Evolutionary conservation across 371 early-diverging fungal species (phyloP), one percentile per base, ranked within the genome.

Genomic region (Dentiscutata heterogama): DNA sequence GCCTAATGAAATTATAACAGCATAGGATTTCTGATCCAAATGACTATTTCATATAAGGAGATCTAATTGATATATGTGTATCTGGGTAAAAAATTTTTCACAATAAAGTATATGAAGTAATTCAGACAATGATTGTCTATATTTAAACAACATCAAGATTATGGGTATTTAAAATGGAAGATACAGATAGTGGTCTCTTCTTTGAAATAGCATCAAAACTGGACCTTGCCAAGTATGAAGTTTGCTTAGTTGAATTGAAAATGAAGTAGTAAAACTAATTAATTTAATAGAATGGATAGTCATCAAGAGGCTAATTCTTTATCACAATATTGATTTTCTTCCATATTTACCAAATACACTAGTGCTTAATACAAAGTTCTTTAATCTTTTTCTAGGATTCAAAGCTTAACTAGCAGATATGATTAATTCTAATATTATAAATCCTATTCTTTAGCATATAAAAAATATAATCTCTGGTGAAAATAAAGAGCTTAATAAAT

Each of bases 371-470:
- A 78, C 64, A 14, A 50, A 76, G 22, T 76, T 76, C 74, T 76
- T 76, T 39, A 76, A 76, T 60, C 76, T 76, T 61, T 76, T 76
- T 46, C 35, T 76, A 60, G 76, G 46, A 60, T 76, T 76, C 18
- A 42, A n/a, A 25, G 63, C 77, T 22, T 35, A 76, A n/a, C 63
- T 25, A 39, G 77, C 77, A 7, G 39, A 50, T n/a, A n/a, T n/a
- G 39, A 76, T 76, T 76, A 76, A 76, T n/a, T n/a, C 39, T 39
- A 61, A 58, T 18, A 35, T 76, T 58, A 35, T 76, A 1, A n/a
- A 76, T 39, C 50, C 77, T 5, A 51, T 25, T 39, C 58, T 42
- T 18, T 51, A 25, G 51, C 74, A 73, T 54, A 20, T 29, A 56
- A 13, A 22, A 13, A 51, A 51, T 54, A 3, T 51, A 73, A 73